Base-by-base conservation (phyloP, 169 alveolate species). In the Plasmodium knowlesi region DNA sequence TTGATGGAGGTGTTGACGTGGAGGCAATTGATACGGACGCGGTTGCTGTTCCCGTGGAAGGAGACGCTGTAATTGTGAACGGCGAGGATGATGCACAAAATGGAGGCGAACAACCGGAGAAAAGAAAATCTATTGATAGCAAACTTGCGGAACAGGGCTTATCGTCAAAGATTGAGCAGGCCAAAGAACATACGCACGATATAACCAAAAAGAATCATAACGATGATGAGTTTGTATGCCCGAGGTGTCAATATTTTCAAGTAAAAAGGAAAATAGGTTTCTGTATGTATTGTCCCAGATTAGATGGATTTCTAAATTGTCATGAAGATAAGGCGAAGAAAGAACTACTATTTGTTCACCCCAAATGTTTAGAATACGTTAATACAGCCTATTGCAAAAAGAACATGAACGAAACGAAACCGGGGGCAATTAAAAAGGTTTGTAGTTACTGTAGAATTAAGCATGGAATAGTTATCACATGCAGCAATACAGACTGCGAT, bases 281-380 rank as follows among this genome's bases (percentile, higher is more conserved):
- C 32, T 89, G 94, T 10, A 78, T 88, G 5, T 89, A 89, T 28
- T 89, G 94, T 22, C 94, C 94, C 19, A 89, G 94, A 67, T 89
- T 89, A 67, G 94, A 89, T 79, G 94, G 94, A 79, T 89, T 89
- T 50, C 43, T 89, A 89, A 89, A 89, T 53, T 89, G 94, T 50
- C 79, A 79, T 89, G 94, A 89, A 79, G 94, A 89, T 89, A 89
- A 89, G 73, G 89, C 53, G 19, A 89, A 89, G 30, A 89, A 89
- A 72, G 94, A 89, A 41, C 82, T 89, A 79, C 46, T 41, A 46
- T 89, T 89, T 89, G 85, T 54, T n/a, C 94, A 89, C 41, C 94
- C 94, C 16, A 89, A 89, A 89, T 89, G 94, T 39, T 32, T 72
- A 50, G 94, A 89, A 67, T 89, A 89, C 61, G 89, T 89, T 28